Conservation (phyloP, 1,284 basidiomycete genomes). For the Coniferiporia weirii region DNA sequence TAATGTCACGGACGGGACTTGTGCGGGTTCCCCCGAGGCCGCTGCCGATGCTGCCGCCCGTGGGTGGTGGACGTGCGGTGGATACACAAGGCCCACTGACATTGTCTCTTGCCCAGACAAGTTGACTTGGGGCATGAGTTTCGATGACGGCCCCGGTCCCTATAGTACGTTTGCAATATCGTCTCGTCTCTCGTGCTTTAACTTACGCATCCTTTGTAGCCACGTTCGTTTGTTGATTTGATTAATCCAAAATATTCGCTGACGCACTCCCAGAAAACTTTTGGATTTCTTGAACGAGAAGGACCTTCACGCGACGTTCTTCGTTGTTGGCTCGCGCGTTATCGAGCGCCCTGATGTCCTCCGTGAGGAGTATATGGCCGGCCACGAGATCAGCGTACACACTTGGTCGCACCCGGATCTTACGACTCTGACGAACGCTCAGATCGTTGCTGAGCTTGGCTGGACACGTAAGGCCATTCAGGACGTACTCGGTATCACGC, state of each 20-base stretch:
- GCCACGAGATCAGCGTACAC: slow-evolving; percentile 77
- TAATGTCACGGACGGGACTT: slow-evolving; percentile 58
- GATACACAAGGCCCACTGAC: slow-evolving; percentile 62
- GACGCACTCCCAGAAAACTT: slow-evolving; percentile 40
- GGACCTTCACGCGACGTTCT: slow-evolving; percentile 80
- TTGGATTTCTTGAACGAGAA: slow-evolving; percentile 66
- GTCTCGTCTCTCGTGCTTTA: background rate
- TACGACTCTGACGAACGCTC: slow-evolving; percentile 78
- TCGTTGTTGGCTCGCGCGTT: slow-evolving; percentile 87
- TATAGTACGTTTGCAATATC: slow-evolving; percentile 49
- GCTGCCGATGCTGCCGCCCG: slow-evolving; percentile 53
- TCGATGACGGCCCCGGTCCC: slow-evolving; percentile 80
- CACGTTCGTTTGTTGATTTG: slow-evolving; percentile 34
- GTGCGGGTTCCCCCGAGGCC: slow-evolving; percentile 51
- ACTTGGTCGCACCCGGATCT: slow-evolving; percentile 76
- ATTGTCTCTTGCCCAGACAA: slow-evolving; percentile 76
- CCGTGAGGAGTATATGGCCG: slow-evolving; percentile 78
- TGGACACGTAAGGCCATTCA: slow-evolving; percentile 89
- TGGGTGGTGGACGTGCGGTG: slow-evolving; percentile 89
- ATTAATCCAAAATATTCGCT: slow-evolving; percentile 2
- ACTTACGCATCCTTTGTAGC: slow-evolving; percentile 30
- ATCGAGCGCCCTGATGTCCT: slow-evolving; percentile 76
- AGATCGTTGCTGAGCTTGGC: slow-evolving; percentile 91
- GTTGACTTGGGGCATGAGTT: slow-evolving; percentile 77
- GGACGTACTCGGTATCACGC: slow-evolving; percentile 70